These are phyloP conservation scores for Rubia peregrina DNA, from an alignment of 305 asterid genomes.

Conservation along the genomic window DNA sequence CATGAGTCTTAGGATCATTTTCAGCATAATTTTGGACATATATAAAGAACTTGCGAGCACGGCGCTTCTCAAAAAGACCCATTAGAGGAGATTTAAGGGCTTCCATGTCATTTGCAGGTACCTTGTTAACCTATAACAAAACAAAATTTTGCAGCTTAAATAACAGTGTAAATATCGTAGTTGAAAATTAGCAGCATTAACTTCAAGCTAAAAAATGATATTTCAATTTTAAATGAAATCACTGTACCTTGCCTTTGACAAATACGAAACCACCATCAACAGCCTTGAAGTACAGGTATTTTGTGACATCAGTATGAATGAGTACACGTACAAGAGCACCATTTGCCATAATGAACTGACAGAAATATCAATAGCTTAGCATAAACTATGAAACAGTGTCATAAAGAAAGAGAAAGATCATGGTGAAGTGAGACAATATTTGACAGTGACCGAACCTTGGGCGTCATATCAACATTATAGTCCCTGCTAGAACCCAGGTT, in stretches of 20 bases:
- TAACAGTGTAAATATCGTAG: background rate
- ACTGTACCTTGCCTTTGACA: slow-evolving; percentile 78
- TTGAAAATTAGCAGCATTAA: background rate
- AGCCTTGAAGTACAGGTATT: slow-evolving; percentile 80
- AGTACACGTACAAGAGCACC: slow-evolving; percentile 91
- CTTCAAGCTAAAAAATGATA: background rate
- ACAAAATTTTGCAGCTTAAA: background rate
- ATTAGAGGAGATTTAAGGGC: slow-evolving; percentile 96
- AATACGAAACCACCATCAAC: slow-evolving; percentile 92
- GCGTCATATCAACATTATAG: slow-evolving; percentile 84
- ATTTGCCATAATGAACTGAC: slow-evolving; percentile 96
- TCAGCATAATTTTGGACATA: slow-evolving; percentile 88
- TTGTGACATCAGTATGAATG: slow-evolving; percentile 89
- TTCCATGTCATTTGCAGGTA: slow-evolving; percentile 97
- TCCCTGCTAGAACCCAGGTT: slow-evolving; percentile 83
- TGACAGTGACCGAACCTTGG: slow-evolving; percentile 48
- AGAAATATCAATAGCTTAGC: slow-evolving; percentile 18
- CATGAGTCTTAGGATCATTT: slow-evolving; percentile 86
- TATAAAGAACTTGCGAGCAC: slow-evolving; percentile 88
- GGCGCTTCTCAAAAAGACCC: slow-evolving; percentile 98
- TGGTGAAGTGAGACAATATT: background rate
- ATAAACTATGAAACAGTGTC: slow-evolving; percentile 12
- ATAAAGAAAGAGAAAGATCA: slow-evolving; percentile 3
- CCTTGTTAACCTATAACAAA: slow-evolving; percentile 73
- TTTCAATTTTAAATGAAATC: slow-evolving; percentile 4